Base-by-base conservation (phyloP, 257 asterid species). In the Penstemon barbatus region DNA sequence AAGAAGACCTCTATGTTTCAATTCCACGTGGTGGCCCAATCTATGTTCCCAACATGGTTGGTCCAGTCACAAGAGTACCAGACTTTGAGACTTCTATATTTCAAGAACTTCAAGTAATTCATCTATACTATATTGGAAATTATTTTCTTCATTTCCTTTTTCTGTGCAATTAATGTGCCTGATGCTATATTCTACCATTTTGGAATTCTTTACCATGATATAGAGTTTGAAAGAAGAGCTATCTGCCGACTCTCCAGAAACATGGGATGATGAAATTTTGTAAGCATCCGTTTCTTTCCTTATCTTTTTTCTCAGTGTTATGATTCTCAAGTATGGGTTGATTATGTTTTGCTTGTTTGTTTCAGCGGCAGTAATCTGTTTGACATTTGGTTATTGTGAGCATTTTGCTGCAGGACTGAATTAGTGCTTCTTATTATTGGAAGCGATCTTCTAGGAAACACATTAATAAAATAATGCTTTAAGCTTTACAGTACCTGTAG, bases 11-110 rank as follows among this genome's bases (percentile, higher is more conserved):
- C 49, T 65, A 63, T 38, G 85, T 81, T 66, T 77, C 96, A 4
- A 71, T 91, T 72, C 96, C 97, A 12, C 91, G 84, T 50, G 97
- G 97, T 52, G 97, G 97, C 13, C 95, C 97, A 8, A 78, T 86
- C 57, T 89, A 79, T 61, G 80, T 82, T 7, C 73, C 79, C 4
- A 84, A 86, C 79, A 85, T 80, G 85, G 79, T 88, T 6, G 85
- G 93, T 52, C 87, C 88, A 6, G 84, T 78, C 71, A 88, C 87
- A 3, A 76, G 77, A 60, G 89, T 83, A 60, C 79, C 95, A 11
- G 85, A 79, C 38, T 91, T 88, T 38, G 89, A 88, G 80, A 65
- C 38, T 63, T 62, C 79, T 71, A 84, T 83, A 12, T 80, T 39
- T 76, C 77, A 64, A 57, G 89, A 85, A 66, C 96, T 91, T 74